A percentile compares a stretch with the other conserved stretches of the same genome.
phyloP scores from a whole-genome alignment of 2,329 filamentous ascomycete species.

The Fusarium virguliforme region DNA sequence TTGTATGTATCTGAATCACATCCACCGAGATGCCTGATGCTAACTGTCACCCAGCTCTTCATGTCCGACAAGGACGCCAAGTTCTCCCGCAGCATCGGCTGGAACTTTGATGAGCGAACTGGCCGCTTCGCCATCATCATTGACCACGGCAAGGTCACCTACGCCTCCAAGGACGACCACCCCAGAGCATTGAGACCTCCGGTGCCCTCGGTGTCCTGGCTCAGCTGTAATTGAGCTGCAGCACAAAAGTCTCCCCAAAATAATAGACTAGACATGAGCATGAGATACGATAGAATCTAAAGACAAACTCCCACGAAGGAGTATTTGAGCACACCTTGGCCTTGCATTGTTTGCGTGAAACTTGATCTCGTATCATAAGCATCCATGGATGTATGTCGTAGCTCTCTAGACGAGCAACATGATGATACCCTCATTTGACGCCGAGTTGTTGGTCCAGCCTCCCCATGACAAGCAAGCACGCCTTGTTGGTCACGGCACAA shows the following conservation, averaged over 20 bases:
- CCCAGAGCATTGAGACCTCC: conserved; percentile 62
- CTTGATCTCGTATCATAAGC: conserved; percentile 21
- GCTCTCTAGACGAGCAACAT: conserved; percentile 22
- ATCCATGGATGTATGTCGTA: not conserved
- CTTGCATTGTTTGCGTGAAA: conserved; percentile 9
- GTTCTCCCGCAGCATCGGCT: conserved; percentile 85
- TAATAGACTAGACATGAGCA: conserved; percentile 31
- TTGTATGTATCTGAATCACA: conserved; percentile 59
- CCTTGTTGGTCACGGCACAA: conserved; percentile 41
- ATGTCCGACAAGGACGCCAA: conserved; percentile 78
- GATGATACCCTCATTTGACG: conserved; percentile 26
- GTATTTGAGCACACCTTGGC: conserved; percentile 20
- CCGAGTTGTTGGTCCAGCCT: conserved; percentile 36
- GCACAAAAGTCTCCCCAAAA: conserved; percentile 18
- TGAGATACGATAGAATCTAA: conserved; percentile 45
- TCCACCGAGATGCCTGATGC: conserved; percentile 8
- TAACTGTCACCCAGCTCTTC: conserved; percentile 72
- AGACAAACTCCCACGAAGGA: conserved; percentile 26
- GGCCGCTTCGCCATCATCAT: conserved; percentile 85
- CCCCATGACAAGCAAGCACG: conserved; percentile 22
- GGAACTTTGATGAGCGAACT: conserved; percentile 82
- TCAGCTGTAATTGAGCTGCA: conserved; percentile 62
- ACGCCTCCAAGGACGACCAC: conserved; percentile 81
- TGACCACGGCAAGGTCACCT: conserved; percentile 86
- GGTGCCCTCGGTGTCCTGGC: conserved; percentile 70